Base-by-base conservation (phyloP, 148 eudicot species). In the Rhododendron mucronatum region DNA sequence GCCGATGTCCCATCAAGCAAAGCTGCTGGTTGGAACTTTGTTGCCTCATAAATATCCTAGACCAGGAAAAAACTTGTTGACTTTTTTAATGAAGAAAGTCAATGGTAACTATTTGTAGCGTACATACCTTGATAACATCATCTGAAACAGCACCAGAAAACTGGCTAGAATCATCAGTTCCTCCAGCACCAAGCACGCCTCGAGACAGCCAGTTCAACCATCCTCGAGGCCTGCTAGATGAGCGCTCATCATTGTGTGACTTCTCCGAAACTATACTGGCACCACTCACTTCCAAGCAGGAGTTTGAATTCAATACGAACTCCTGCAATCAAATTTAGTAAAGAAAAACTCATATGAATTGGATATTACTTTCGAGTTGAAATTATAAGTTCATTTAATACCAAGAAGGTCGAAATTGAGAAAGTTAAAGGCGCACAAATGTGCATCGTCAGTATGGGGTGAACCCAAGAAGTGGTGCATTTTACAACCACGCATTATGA, bases 111-210 rank as follows among this genome's bases (percentile, higher is more conserved):
- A 78, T 78, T 63, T 9, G 50, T 30, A 80, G 82, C 21, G 14
- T 20, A 78, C 13, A 79, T 91, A 97, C 99, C 95, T 97, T 93
- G 69, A 97, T 93, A 84, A 95, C 95, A 86, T 95, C 99, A 90
- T 95, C 99, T 74, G 99, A 95, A 85, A 97, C 94, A 18, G 94
- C 98, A 82, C 99, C 99, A 86, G 98, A 97, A 91, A 97, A 97
- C 88, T 94, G 96, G 86, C 90, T 91, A 75, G 99, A 94, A 90
- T 95, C 99, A 89, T 95, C 96, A 55, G 98, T 95, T 89, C 99
- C 99, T 59, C 98, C 98, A 84, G 96, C 99, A 88, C 99, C 99
- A 84, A 97, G 98, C 91, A 97, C 94, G 86, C 99, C 99, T 88
- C 92, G 94, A 74, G 99, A 97, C 81, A 97, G 90, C 99, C 99